Evolutionary conservation across 2,329 filamentous ascomycete species (phyloP).

Genomic region (Ampelomyces quisqualis): DNA sequence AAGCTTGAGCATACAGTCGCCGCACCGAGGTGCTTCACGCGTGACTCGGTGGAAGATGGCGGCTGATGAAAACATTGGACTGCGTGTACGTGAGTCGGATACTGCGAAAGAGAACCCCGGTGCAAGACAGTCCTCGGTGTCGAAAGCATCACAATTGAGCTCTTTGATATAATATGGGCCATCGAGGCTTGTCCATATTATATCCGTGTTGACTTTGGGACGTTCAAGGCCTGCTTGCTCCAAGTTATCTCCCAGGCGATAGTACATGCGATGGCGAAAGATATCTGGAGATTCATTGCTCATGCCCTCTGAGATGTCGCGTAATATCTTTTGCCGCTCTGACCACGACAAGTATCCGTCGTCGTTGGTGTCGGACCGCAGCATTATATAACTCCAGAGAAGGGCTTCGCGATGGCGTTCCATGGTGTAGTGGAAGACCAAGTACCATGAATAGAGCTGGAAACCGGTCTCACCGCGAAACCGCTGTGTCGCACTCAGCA

Average conservation of each 20-base stretch:
- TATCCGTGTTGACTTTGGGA: slow-evolving; percentile 45
- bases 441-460: slow-evolving; percentile 50
- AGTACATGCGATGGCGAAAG: slow-evolving; percentile 45
- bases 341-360: slow-evolving; percentile 47
- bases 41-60: slow-evolving; percentile 45
- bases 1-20: slow-evolving; percentile 48
- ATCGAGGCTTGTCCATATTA: slow-evolving; percentile 48
- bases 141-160: slow-evolving; percentile 46
- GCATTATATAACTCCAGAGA: slow-evolving; percentile 49
- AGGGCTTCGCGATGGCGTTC: slow-evolving; percentile 49
- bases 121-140: slow-evolving; percentile 46
- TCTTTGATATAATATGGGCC: slow-evolving; percentile 46
- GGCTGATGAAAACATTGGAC: slow-evolving; percentile 44
- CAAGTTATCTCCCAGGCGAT: slow-evolving; percentile 40
- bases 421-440: slow-evolving; percentile 49
- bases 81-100: slow-evolving; percentile 39
- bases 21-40: slow-evolving; percentile 44
- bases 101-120: slow-evolving; percentile 45
- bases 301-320: slow-evolving; percentile 42
- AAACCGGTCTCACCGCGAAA: slow-evolving; percentile 49
- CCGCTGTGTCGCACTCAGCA: slow-evolving; percentile 45
- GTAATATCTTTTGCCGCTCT: slow-evolving; percentile 44
- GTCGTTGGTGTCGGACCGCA: slow-evolving; percentile 41
- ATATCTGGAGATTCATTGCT: slow-evolving; percentile 34
- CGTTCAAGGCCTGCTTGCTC: slow-evolving; percentile 44